Conservation (phyloP, 495 filamentous ascomycete genomes). For the Aspergillus wentii region DNA sequence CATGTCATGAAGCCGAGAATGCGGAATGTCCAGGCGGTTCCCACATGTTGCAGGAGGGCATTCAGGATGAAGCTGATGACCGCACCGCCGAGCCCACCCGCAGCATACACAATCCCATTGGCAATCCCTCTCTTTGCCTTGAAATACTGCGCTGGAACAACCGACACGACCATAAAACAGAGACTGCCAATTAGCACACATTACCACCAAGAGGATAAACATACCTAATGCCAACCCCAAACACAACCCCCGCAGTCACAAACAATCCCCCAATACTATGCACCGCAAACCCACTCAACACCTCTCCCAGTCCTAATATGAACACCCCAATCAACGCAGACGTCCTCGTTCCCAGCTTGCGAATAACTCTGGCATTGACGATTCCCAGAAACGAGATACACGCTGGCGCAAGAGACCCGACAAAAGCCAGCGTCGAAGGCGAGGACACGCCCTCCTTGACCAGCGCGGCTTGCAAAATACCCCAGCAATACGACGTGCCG, state of each 20-base stretch:
- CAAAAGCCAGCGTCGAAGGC: conserved; percentile 49
- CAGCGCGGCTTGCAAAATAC: conserved; percentile 51
- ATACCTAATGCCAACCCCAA: conserved; percentile 47
- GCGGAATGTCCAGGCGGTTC: conserved; percentile 51
- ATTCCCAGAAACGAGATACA: conserved; percentile 46
- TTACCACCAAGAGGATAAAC: conserved; percentile 5
- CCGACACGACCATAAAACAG: conserved; percentile 35
- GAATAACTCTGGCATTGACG: conserved; percentile 44
- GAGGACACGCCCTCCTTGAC: conserved; percentile 40
- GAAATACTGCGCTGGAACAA: conserved; percentile 52
- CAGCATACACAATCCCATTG: conserved; percentile 51
- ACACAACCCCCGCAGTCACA: conserved; percentile 48
- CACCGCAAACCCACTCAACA: conserved; percentile 45
- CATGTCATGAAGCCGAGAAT: conserved; percentile 43
- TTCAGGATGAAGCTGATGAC: conserved; percentile 46
- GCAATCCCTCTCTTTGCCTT: conserved; percentile 48
- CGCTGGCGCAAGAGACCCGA: conserved; percentile 47
- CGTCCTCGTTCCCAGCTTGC: conserved; percentile 38
- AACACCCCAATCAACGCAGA: conserved; percentile 42
- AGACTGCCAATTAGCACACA: conserved; percentile 20
- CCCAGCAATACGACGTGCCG: conserved; percentile 52
- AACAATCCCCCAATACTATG: conserved; percentile 49
- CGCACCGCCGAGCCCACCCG: conserved; percentile 49
- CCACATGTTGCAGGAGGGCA: conserved; percentile 37
- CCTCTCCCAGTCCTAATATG: conserved; percentile 41